Conservation (phyloP, 2,329 filamentous ascomycete genomes). For the Aspergillus unguis region DNA sequence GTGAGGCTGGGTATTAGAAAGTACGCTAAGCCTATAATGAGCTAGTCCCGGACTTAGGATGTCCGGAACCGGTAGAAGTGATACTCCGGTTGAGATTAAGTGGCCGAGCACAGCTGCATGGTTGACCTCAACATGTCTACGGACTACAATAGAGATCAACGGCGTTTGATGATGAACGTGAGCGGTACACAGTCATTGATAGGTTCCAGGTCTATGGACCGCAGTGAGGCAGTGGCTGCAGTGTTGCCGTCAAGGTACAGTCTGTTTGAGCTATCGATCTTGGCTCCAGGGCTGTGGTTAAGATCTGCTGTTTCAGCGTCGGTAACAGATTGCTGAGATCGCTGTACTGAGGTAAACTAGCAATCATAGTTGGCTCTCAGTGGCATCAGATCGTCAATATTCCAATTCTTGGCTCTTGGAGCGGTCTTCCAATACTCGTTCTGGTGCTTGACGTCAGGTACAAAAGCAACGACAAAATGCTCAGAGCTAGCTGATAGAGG, state of each 20-base stretch:
- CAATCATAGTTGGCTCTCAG: no score
- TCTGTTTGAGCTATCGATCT: slow-evolving; percentile 1
- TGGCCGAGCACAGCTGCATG: neutral
- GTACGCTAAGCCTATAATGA: neutral
- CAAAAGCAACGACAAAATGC: neutral
- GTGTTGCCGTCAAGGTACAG: neutral
- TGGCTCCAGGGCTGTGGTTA: neutral
- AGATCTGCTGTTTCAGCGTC: neutral
- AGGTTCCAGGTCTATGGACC: neutral
- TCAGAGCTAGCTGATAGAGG: neutral
- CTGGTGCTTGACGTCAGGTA: slow-evolving; percentile 1
- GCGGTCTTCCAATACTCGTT: neutral
- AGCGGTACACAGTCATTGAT: neutral
- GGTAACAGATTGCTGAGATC: neutral
- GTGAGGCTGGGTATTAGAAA: neutral
- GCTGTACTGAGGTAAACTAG: no score
- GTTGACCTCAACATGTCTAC: no score
- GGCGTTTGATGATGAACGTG: no score
- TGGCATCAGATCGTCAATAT: neutral
- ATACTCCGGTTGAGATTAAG: slow-evolving; percentile 3
- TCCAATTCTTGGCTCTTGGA: neutral
- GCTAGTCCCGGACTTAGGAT: neutral
- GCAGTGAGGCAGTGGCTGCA: neutral
- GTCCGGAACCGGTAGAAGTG: neutral
- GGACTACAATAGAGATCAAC: no score